Evolutionary conservation across 1,284 basidiomycete genomes (phyloP).

Genomic region (Irpex sp.): DNA sequence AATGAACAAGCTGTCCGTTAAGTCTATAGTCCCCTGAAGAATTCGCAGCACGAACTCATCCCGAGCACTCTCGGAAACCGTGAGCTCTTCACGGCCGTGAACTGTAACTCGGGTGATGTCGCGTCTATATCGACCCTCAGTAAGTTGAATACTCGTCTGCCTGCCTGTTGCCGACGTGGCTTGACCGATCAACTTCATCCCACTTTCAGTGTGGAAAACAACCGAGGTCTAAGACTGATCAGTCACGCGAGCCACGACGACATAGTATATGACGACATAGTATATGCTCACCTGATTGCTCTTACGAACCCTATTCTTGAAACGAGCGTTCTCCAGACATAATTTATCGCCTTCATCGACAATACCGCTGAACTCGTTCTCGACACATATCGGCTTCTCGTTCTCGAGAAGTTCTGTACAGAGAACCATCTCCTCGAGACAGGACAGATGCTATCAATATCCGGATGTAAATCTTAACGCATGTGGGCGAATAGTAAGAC

Average conservation of each 20-base stretch:
- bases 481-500: background rate
- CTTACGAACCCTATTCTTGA: slow-evolving; percentile 5
- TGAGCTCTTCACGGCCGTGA: slow-evolving; percentile 11
- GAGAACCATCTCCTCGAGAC: background rate
- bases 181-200: background rate
- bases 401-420: slow-evolving; percentile 3
- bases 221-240: slow-evolving; percentile 2
- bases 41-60: slow-evolving; percentile 10
- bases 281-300: slow-evolving; percentile 6
- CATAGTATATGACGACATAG: background rate
- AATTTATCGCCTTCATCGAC: background rate
- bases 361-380: slow-evolving; percentile 8
- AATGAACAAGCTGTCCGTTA: slow-evolving; percentile 5
- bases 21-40: background rate
- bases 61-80: slow-evolving; percentile 11
- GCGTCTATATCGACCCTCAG: slow-evolving; percentile 1
- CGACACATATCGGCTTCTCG: background rate
- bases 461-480: background rate
- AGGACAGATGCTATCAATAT: background rate
- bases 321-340: slow-evolving; percentile 4
- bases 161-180: slow-evolving; percentile 1
- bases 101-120: slow-evolving; percentile 12
- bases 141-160: slow-evolving; percentile 1
- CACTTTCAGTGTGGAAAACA: background rate
- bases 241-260: background rate